Base-by-base conservation (phyloP, 2,329 filamentous ascomycete genomes). In the Nigrospora osmanthi region DNA sequence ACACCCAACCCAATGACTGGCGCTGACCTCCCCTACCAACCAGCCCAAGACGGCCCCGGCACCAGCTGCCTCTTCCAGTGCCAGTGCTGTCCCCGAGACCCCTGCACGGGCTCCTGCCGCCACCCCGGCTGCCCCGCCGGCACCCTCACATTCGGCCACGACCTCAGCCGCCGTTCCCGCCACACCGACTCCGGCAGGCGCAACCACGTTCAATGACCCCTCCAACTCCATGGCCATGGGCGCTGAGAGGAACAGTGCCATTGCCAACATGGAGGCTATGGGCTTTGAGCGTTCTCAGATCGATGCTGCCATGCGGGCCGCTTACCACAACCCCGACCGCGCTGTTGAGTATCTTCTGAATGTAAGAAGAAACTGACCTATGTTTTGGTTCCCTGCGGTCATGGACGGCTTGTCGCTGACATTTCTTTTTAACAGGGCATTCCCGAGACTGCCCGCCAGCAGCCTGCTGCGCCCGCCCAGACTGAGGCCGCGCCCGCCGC, bases 221-320 rank as follows among this genome's bases (percentile, higher is more conserved):
- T 23, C 40, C 19, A 91, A 86, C 30, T 82, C 87, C n/a, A 77
- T 97, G 61, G 82, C 89, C 16, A 84, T 95, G 71, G 93, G 93
- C 43, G 75, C 83, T 49, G 85, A 91, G 65, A 83, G 89, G 54
- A 80, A 87, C 51, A 81, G 83, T 54, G 89, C 89, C 34, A 85
- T 97, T 58, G 78, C 85, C 40, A 89, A 90, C 62, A 95, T 98
- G 89, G 90, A 95, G 69, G 85, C 85, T 53, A 98, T 98, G 93
- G 93, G 93, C 10, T 98, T 98, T 56, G 81, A 87, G 59, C 80
- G 90, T 59, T 73, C 81, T 43, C 86, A 95, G 61, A 95, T 96
- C 54, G 89, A 96, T 56, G 81, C 85, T 40, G 93, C 93, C 42
- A 93, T 98, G 85, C 87, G 91, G 59, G 93, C 93, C 51, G 93